phyloP scores from a whole-genome alignment of 176 grass and related monocot species.

The Musa itinerans region DNA sequence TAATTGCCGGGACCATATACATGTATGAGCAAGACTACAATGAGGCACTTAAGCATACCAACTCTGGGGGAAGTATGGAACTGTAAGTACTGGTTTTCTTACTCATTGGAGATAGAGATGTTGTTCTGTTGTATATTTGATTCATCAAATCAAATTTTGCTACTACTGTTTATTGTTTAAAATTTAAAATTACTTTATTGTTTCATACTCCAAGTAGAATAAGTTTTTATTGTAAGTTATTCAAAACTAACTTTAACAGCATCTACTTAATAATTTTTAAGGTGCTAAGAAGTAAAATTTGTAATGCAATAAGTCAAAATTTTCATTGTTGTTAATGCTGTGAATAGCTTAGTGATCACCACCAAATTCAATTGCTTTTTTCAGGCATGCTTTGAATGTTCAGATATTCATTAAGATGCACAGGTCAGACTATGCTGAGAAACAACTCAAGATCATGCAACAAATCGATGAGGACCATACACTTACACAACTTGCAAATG shows the following conservation, averaged over 20 bases:
- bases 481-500: conserved; percentile 86
- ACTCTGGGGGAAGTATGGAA: conserved; percentile 64
- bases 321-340: background rate
- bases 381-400: conserved; percentile 56
- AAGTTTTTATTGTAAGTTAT: no score
- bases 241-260: no score
- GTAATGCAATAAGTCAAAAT: background rate
- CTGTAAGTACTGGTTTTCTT: conserved; percentile 29
- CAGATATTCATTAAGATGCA: conserved; percentile 88
- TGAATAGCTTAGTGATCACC: no score
- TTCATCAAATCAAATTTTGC: background rate
- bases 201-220: no score
- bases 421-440: conserved; percentile 73
- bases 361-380: conserved; percentile 6
- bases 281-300: background rate
- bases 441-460: conserved; percentile 97
- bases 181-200: no score
- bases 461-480: conserved; percentile 98
- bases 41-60: conserved; percentile 69
- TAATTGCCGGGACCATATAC: conserved; percentile 74
- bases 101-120: background rate
- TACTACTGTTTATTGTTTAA: background rate
- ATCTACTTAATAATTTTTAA: no score
- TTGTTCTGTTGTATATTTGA: background rate
- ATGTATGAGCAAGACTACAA: conserved; percentile 72